Evolutionary conservation across 352 stramenopile genomes (phyloP).

Genomic region (Aphanomyces invadans): DNA sequence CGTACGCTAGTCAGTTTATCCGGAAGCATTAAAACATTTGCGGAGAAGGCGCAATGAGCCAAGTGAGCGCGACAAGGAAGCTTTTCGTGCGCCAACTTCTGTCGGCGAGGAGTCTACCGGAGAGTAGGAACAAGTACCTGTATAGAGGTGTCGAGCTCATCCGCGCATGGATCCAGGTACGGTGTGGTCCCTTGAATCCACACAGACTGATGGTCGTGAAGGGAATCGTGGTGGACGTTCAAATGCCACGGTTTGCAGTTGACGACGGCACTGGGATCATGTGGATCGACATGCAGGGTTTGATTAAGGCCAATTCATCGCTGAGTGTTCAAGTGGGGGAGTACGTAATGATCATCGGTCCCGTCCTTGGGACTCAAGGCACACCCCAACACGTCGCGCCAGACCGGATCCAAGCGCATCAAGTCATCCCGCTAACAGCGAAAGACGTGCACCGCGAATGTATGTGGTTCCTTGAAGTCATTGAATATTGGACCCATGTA

Average conservation of each 20-base stretch:
- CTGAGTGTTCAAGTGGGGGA: conserved; percentile 28
- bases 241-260: conserved; percentile 37
- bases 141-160: conserved; percentile 44
- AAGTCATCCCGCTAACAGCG: conserved; percentile 45
- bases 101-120: not conserved
- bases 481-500: conserved; percentile 59
- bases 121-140: conserved; percentile 22
- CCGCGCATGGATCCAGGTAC: conserved; percentile 72
- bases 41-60: not conserved
- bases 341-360: conserved; percentile 75
- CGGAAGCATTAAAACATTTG: not conserved
- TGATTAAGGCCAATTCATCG: conserved; percentile 52
- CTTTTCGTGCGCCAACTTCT: conserved; percentile 20
- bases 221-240: conserved; percentile 46
- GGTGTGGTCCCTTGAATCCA: not conserved
- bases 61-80: conserved; percentile 21
- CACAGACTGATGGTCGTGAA: conserved; percentile 17
- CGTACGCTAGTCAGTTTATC: not conserved
- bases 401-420: conserved; percentile 37
- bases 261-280: conserved; percentile 71
- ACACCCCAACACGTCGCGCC: conserved; percentile 14
- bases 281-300: conserved; percentile 47
- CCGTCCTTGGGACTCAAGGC: conserved; percentile 37
- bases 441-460: conserved; percentile 48
- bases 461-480: conserved; percentile 62